Percentiles rank a stretch among this genome's conserved stretches.
These are phyloP conservation scores for Solanum chaucha DNA, from an alignment of 257 asterid genomes.

Conservation along the genomic window DNA sequence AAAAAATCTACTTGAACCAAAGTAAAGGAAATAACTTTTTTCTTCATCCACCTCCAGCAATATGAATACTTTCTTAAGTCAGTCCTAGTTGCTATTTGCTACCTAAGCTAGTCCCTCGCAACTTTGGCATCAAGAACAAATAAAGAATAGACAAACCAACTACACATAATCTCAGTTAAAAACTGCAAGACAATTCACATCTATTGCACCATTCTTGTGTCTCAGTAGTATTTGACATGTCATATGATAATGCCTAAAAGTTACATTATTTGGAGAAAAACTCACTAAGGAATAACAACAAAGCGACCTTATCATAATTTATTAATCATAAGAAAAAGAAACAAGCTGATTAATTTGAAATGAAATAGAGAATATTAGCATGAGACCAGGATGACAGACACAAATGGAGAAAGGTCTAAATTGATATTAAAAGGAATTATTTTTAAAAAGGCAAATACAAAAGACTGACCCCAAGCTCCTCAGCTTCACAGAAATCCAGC, in stretches of 20 bases:
- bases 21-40: neutral
- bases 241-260: neutral
- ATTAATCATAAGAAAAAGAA: neutral
- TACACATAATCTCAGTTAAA: neutral
- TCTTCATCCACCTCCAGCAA: neutral
- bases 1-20: neutral
- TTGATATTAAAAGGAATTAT: neutral
- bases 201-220: neutral
- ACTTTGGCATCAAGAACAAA: neutral
- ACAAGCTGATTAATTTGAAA: neutral
- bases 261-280: neutral
- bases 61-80: neutral
- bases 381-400: neutral
- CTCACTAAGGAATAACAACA: neutral
- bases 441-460: neutral
- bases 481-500: slow-evolving; percentile 93
- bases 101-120: neutral
- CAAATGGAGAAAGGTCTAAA: neutral
- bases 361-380: neutral
- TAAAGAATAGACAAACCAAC: neutral
- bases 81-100: neutral
- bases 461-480: slow-evolving; percentile 75
- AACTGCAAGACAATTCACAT: too few species aligned
- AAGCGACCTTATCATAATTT: neutral
- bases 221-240: neutral